Percentiles rank a stretch among this genome's conserved stretches.
Conservation (phyloP, 139 green algal species). For the Deuterostichococcus epilithicus region DNA sequence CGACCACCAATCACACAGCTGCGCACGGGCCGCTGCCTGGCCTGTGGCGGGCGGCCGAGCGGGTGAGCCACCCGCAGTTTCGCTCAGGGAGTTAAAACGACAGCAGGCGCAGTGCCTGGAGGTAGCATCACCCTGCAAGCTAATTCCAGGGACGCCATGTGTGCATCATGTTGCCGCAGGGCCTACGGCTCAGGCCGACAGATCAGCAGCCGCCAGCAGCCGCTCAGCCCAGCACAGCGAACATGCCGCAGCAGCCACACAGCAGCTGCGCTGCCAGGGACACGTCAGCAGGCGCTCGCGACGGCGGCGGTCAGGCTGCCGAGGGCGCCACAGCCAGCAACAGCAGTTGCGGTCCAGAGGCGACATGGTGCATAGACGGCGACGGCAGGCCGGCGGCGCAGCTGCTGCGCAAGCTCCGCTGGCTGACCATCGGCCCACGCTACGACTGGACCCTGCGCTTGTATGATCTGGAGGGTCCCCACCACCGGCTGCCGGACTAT, state of each 20-base stretch:
- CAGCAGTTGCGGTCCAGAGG: constrained; percentile 5
- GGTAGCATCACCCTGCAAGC: not conserved
- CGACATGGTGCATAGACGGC: constrained; percentile 5
- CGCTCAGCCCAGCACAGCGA: not conserved
- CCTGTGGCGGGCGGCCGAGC: constrained; percentile 51
- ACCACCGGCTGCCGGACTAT: constrained; percentile 29
- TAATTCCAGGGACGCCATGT: constrained; percentile 7
- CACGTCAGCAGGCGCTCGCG: no score
- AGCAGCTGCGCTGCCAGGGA: no score
- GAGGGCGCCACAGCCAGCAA: constrained; percentile 1
- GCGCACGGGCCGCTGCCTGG: constrained; percentile 21
- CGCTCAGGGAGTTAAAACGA: not conserved
- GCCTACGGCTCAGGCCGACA: not conserved
- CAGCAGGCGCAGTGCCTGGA: not conserved
- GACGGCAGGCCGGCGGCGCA: constrained; percentile 32
- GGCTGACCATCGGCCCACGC: constrained; percentile 71
- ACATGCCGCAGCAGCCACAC: no score
- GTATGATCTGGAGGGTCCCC: constrained; percentile 46
- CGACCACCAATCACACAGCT: constrained; percentile 50
- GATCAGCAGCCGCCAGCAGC: not conserved
- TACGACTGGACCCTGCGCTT: constrained; percentile 72
- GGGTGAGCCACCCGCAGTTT: constrained; percentile 20
- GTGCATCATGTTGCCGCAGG: not conserved
- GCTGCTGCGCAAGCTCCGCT: constrained; percentile 76
- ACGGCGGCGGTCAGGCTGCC: no score